phyloP scores from a whole-genome alignment of 345 rosid species.

The Theobroma cacao region DNA sequence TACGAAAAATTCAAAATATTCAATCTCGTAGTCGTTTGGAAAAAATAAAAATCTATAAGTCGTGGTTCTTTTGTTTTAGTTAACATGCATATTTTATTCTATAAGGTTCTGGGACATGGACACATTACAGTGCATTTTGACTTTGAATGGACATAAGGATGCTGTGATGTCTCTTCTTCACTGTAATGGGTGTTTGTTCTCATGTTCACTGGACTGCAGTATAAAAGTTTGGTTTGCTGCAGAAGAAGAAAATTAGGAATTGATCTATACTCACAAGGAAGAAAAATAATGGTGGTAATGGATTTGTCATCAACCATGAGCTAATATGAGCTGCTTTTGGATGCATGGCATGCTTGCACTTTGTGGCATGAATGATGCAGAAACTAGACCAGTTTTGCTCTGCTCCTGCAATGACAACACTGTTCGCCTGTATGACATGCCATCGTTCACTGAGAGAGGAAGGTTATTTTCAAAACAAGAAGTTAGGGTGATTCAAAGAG shows the following conservation, averaged over 20 bases:
- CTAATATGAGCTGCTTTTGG: not conserved
- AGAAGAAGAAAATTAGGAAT: not conserved
- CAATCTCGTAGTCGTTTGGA: no score
- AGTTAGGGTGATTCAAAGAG: conserved; percentile 31
- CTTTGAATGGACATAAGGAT: conserved; percentile 41
- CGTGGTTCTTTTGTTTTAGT: no score
- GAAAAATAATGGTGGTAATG: not conserved
- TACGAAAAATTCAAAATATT: no score
- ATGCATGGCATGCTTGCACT: conserved; percentile 16
- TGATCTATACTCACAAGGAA: not conserved
- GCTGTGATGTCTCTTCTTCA: conserved; percentile 57
- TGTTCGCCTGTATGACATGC: conserved; percentile 24
- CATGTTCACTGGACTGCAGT: conserved; percentile 58
- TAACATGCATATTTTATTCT: no score
- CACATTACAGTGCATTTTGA: conserved; percentile 35
- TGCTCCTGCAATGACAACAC: conserved; percentile 40
- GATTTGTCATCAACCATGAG: not conserved
- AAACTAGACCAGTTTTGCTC: conserved; percentile 42
- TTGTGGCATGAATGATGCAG: conserved; percentile 36
- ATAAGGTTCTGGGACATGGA: conserved; percentile 63
- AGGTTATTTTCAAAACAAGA: conserved; percentile 38
- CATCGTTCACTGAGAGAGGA: conserved; percentile 42
- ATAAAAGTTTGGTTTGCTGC: conserved; percentile 40
- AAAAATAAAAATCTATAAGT: no score
- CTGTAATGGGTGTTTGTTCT: conserved; percentile 52